Conservation (phyloP, 1,284 basidiomycete genomes). For the Ustilago crameri region DNA sequence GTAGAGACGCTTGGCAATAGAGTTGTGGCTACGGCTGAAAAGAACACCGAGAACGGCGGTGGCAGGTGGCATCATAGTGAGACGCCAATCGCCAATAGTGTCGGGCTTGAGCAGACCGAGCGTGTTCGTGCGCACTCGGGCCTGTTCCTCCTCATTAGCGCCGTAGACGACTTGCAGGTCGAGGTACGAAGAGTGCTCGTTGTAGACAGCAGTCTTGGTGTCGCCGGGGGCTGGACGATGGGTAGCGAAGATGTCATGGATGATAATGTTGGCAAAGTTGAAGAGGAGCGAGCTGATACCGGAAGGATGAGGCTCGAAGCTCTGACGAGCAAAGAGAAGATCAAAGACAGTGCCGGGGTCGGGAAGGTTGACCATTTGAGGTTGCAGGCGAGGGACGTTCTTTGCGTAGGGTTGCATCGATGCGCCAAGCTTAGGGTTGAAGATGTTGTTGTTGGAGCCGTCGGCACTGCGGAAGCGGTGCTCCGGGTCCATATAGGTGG, state of each 20-base stretch:
- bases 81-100: slow-evolving; percentile 45
- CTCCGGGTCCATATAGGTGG: slow-evolving; percentile 74
- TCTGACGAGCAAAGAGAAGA: slow-evolving; percentile 37
- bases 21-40: slow-evolving; percentile 78
- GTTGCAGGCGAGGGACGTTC: slow-evolving; percentile 38
- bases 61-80: slow-evolving; percentile 79
- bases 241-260: slow-evolving; percentile 63
- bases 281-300: slow-evolving; percentile 59
- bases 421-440: slow-evolving; percentile 76
- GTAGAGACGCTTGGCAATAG: slow-evolving; percentile 77
- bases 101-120: slow-evolving; percentile 49
- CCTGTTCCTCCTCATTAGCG: slow-evolving; percentile 32
- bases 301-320: slow-evolving; percentile 48
- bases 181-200: slow-evolving; percentile 79
- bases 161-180: slow-evolving; percentile 79
- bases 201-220: slow-evolving; percentile 69
- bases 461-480: slow-evolving; percentile 63
- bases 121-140: slow-evolving; percentile 21
- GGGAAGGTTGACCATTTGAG: slow-evolving; percentile 37
- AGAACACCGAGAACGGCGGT: slow-evolving; percentile 77
- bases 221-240: slow-evolving; percentile 21
- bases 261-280: slow-evolving; percentile 61
- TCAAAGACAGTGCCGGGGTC: slow-evolving; percentile 50
- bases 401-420: slow-evolving; percentile 41
- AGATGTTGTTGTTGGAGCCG: slow-evolving; percentile 75